Conservation (phyloP, 163 green algal species). For the Prototheca wickerhamii region DNA sequence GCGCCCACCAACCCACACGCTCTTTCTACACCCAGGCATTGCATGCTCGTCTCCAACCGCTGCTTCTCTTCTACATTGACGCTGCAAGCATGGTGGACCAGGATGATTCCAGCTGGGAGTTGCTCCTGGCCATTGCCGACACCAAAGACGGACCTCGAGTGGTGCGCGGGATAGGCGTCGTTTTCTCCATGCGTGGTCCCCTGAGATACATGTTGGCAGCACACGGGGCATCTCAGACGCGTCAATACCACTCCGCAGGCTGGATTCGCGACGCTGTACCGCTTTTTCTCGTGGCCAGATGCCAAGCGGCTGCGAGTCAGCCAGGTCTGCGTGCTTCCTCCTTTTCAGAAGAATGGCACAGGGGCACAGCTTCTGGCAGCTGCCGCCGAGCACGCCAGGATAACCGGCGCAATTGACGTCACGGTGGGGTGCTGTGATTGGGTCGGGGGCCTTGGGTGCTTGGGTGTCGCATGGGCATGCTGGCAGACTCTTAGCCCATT, state of each 20-base stretch:
- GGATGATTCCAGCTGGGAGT: conserved; percentile 66
- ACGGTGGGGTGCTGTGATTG: conserved; percentile 35
- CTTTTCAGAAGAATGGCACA: conserved; percentile 46
- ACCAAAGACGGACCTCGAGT: conserved; percentile 11
- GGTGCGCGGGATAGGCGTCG: too few relatives aligned
- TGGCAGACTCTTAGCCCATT: too few relatives aligned
- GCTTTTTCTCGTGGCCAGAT: conserved; percentile 66
- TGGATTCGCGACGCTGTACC: conserved; percentile 64
- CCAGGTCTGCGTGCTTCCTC: conserved; percentile 49
- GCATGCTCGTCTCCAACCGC: conserved; percentile 67
- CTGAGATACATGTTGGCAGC: too few relatives aligned
- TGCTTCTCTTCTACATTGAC: conserved; percentile 86
- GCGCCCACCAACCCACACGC: not conserved
- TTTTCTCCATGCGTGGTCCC: too few relatives aligned
- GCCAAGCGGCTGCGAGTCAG: conserved; percentile 50
- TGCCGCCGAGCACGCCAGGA: conserved; percentile 35
- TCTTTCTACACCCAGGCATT: conserved; percentile 51
- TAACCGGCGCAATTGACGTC: conserved; percentile 43
- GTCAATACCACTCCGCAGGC: too few relatives aligned
- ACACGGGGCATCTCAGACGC: too few relatives aligned
- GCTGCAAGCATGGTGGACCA: conserved; percentile 64
- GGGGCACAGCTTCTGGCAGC: conserved; percentile 48
- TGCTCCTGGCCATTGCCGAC: conserved; percentile 48
- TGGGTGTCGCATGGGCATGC: too few relatives aligned
- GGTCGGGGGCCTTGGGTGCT: not conserved